Evolutionary conservation across 176 grass and related monocot species (phyloP).

Genomic region (Cocos nucifera): DNA sequence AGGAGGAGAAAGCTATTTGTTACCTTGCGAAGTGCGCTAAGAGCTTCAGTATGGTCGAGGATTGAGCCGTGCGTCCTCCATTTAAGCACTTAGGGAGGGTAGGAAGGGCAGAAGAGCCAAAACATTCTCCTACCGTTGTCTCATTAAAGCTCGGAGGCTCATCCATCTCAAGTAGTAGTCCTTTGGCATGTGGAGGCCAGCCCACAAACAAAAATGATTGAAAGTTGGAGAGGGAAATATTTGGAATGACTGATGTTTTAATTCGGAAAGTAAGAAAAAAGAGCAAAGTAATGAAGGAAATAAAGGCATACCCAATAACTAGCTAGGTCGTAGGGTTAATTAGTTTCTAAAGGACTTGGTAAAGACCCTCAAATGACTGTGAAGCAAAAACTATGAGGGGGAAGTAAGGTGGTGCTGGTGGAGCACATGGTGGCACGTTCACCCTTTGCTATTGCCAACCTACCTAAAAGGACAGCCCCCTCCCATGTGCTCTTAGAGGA

Average conservation of each 20-base stretch:
- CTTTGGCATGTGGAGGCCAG: conserved; percentile 1
- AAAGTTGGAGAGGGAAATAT: not conserved
- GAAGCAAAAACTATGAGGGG: not conserved
- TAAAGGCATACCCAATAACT: not conserved
- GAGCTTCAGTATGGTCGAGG: not conserved
- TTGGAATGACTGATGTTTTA: not conserved
- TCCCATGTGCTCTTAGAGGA: not conserved
- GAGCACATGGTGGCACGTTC: conserved; percentile 6
- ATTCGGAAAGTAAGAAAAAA: not conserved
- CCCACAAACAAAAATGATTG: not conserved
- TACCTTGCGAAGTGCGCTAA: not conserved
- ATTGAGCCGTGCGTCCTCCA: not conserved
- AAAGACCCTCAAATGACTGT: not conserved
- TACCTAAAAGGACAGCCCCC: not conserved
- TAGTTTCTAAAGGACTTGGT: not conserved
- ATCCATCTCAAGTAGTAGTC: not conserved
- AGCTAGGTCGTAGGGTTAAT: too few species aligned
- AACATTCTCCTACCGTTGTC: not conserved
- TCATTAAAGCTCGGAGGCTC: not conserved
- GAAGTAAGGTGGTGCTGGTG: not conserved
- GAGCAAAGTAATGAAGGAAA: not conserved
- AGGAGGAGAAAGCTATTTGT: not conserved
- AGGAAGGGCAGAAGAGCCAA: conserved; percentile 1
- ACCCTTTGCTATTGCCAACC: not conserved
- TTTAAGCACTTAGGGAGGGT: conserved; percentile 1